These are phyloP conservation scores for Dioscorea alata DNA, from an alignment of 106 monocot species.

Conservation along the genomic window DNA sequence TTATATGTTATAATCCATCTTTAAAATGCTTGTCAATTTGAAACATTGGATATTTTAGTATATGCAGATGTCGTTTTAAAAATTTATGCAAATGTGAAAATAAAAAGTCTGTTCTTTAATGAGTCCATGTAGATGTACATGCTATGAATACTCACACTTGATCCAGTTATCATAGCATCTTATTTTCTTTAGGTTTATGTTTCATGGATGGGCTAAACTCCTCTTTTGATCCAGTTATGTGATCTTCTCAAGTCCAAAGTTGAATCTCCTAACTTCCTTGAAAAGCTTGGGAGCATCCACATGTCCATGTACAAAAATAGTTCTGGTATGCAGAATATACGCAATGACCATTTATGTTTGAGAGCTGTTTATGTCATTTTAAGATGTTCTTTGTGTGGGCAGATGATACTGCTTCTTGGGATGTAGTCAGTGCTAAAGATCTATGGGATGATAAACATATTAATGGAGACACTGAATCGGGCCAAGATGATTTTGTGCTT, in stretches of 20 bases:
- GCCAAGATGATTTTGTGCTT: constrained; percentile 64
- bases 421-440: constrained; percentile 51
- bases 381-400: constrained; percentile 3
- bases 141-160: no score
- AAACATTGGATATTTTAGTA: no score
- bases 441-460: constrained; percentile 53
- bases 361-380: no score
- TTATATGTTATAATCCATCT: no score
- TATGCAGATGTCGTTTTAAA: no score
- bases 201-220: no score
- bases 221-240: constrained; percentile 45
- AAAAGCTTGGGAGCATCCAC: constrained; percentile 47
- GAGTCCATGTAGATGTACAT: no score
- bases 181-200: no score
- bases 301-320: constrained; percentile 24
- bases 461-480: constrained; percentile 23
- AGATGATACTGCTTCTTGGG: constrained; percentile 62
- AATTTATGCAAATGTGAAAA: no score
- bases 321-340: constrained; percentile 30
- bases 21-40: no score
- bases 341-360: background rate
- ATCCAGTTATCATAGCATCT: no score
- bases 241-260: constrained; percentile 74
- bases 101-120: no score
- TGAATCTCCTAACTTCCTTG: constrained; percentile 57